A percentile compares a stretch with the other conserved stretches of the same genome.
These are phyloP conservation scores for Trypanosoma melophagium DNA, from an alignment of 208 protist species.

Conservation along the genomic window DNA sequence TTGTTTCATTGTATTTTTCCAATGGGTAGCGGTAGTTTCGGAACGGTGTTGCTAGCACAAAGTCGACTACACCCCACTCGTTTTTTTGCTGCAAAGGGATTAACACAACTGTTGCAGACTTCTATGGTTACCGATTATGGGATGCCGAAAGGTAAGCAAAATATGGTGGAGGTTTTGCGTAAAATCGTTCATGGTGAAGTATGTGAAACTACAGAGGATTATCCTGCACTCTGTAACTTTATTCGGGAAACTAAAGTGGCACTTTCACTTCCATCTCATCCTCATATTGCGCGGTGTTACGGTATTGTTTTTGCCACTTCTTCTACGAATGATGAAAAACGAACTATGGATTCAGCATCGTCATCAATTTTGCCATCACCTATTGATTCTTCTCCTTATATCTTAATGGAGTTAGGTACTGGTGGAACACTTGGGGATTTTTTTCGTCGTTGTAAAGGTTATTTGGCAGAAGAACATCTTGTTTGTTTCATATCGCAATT, in stretches of 20 bases:
- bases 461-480: conserved; percentile 28
- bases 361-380: neutral
- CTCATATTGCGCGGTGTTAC: conserved; percentile 26
- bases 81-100: conserved; percentile 29
- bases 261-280: conserved; percentile 18
- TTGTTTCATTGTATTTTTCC: conserved; percentile 13
- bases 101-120: conserved; percentile 11
- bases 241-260: conserved; percentile 12
- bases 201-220: neutral
- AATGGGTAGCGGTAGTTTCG: conserved; percentile 24
- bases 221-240: conserved; percentile 1
- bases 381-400: neutral
- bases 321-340: neutral
- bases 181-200: neutral
- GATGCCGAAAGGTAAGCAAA: neutral
- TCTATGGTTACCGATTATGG: neutral
- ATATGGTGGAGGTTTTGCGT: neutral
- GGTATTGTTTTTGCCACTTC: conserved; percentile 17
- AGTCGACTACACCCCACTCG: conserved; percentile 25
- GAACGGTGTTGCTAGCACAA: conserved; percentile 19
- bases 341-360: neutral
- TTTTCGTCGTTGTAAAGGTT: neutral
- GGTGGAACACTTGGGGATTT: conserved; percentile 28
- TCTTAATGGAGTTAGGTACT: conserved; percentile 29
- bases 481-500: conserved; percentile 29